Percentiles rank a stretch among this genome's conserved stretches.
phyloP scores from a whole-genome alignment of 148 eudicot species.

The Amaranthus cruentus region DNA sequence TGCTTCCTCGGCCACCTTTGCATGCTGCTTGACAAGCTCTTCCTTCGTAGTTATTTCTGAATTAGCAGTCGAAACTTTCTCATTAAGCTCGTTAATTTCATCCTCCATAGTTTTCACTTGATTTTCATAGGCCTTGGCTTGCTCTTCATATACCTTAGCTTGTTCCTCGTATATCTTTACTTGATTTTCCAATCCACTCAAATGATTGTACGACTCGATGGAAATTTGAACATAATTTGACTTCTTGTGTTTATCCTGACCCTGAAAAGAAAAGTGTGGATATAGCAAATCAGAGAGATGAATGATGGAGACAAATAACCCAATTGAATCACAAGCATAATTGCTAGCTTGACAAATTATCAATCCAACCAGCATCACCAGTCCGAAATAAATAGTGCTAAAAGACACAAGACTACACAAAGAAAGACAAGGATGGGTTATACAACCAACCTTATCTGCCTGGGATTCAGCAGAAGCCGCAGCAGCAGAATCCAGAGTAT shows the following conservation, averaged over 20 bases:
- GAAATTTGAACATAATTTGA: constrained; percentile 90
- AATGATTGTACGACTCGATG: constrained; percentile 71
- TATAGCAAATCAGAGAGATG: neutral
- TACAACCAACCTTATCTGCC: constrained; percentile 52
- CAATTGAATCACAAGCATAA: no score
- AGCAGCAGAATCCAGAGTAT: constrained; percentile 50
- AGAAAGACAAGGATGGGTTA: no score
- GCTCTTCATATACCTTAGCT: constrained; percentile 39
- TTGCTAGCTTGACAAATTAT: no score
- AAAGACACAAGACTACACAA: neutral
- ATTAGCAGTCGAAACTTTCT: constrained; percentile 61
- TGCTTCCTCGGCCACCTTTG: constrained; percentile 98
- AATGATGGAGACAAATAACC: neutral
- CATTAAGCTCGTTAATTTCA: constrained; percentile 59
- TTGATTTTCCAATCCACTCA: constrained; percentile 77
- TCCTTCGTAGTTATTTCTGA: constrained; percentile 81
- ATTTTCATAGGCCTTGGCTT: constrained; percentile 54
- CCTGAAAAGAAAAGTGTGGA: neutral
- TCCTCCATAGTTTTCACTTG: constrained; percentile 60
- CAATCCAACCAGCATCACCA: neutral
- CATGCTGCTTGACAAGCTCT: constrained; percentile 82
- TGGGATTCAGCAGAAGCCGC: constrained; percentile 44
- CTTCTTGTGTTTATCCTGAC: constrained; percentile 55
- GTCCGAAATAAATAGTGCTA: neutral
- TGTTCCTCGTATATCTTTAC: constrained; percentile 42